phyloP scores from a whole-genome alignment of 2,329 filamentous ascomycete genomes.

The Botrytis cinerea region DNA sequence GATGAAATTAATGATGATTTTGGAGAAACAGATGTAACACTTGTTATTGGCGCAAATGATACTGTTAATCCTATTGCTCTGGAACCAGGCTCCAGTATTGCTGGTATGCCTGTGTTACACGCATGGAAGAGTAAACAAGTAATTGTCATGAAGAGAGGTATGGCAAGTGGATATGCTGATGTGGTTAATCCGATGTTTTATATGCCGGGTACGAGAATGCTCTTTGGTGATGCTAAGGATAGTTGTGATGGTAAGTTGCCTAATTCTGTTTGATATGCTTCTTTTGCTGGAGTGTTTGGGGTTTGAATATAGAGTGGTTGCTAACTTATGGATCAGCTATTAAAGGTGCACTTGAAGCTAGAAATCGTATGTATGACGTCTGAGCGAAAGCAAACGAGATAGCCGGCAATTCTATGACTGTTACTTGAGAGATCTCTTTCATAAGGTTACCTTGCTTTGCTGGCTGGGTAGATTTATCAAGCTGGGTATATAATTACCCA shows the following conservation, averaged over 20 bases:
- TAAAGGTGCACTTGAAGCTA: constrained; percentile 32
- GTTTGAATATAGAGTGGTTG: constrained; percentile 43
- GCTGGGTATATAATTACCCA: neutral
- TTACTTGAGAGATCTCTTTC: accelerated
- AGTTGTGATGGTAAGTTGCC: constrained; percentile 68
- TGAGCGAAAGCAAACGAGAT: neutral
- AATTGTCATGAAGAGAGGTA: constrained; percentile 88
- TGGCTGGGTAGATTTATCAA: neutral
- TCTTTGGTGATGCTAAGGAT: constrained; percentile 86
- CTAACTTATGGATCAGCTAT: constrained; percentile 44
- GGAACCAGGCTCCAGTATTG: constrained; percentile 80
- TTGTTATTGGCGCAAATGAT: constrained; percentile 91
- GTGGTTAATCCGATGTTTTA: constrained; percentile 94
- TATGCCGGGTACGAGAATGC: constrained; percentile 86
- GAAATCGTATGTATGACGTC: constrained; percentile 35
- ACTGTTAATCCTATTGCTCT: constrained; percentile 89
- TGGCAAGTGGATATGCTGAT: constrained; percentile 88
- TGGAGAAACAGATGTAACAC: constrained; percentile 76
- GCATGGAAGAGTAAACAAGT: constrained; percentile 95
- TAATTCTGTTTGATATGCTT: constrained; percentile 11
- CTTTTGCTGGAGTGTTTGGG: constrained; percentile 43
- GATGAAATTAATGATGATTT: constrained; percentile 97
- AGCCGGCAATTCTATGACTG: accelerated
- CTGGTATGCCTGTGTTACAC: constrained; percentile 89
- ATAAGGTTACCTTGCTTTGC: neutral